Conservation (phyloP, 2,329 filamentous ascomycete genomes). For the Dichotomopilus funicola region DNA sequence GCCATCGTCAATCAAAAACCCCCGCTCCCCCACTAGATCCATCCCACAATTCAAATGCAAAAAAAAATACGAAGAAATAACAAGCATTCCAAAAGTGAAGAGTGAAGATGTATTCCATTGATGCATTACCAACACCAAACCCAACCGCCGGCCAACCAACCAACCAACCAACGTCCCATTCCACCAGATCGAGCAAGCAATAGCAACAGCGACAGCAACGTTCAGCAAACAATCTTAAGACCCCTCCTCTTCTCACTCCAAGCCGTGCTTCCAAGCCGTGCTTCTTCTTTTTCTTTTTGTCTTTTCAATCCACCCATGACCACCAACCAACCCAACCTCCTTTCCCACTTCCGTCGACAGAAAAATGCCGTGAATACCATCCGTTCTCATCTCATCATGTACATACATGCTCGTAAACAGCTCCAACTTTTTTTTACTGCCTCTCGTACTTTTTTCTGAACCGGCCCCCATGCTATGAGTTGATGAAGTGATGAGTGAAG, state of each 20-base stretch:
- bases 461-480: no score
- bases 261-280: no score
- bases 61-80: neutral
- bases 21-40: neutral
- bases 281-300: no score
- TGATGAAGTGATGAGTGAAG: no score
- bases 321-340: neutral
- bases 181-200: neutral
- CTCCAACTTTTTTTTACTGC: neutral
- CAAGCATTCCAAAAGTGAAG: neutral
- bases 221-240: neutral
- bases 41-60: neutral
- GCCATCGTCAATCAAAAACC: neutral
- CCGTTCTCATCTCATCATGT: neutral
- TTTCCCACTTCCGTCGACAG: neutral
- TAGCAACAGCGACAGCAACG: neutral
- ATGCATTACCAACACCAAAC: neutral
- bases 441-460: no score
- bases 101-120: constrained; percentile 13
- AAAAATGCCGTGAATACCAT: neutral
- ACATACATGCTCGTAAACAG: neutral
- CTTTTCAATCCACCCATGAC: no score
- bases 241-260: no score
- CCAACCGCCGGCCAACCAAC: neutral
- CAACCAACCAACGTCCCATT: neutral